phyloP scores from a whole-genome alignment of 2,329 filamentous ascomycete species.

The Phaeophleospora eucalypticola region DNA sequence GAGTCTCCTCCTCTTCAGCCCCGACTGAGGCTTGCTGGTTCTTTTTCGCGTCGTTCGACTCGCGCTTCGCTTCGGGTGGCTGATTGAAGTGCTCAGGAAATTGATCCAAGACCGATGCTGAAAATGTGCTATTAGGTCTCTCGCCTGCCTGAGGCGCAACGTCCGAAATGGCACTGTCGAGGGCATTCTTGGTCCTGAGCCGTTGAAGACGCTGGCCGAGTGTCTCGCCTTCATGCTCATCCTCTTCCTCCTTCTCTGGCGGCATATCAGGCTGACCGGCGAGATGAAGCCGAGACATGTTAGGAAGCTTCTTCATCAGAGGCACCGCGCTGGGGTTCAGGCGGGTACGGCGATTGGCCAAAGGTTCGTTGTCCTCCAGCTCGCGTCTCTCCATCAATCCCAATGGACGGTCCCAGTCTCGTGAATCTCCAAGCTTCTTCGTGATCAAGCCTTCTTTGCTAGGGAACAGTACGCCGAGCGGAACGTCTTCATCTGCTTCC shows the following conservation, averaged over 20 bases:
- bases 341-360: conserved; percentile 71
- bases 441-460: conserved; percentile 53
- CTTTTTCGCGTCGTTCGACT: conserved; percentile 10
- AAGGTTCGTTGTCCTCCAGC: conserved; percentile 86
- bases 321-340: conserved; percentile 39
- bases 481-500: conserved; percentile 54
- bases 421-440: conserved; percentile 37
- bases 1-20: conserved; percentile 59
- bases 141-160: conserved; percentile 28
- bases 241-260: conserved; percentile 34
- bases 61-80: conserved; percentile 33
- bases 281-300: conserved; percentile 26
- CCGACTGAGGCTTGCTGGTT: conserved; percentile 6
- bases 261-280: conserved; percentile 26
- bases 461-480: conserved; percentile 74
- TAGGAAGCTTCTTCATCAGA: conserved; percentile 14
- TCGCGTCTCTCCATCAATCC: conserved; percentile 77
- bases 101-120: conserved; percentile 63
- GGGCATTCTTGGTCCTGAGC: conserved; percentile 56
- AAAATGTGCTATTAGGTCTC: conserved; percentile 58
- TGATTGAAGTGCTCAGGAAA: conserved; percentile 53
- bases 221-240: conserved; percentile 61
- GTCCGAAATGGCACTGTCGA: conserved; percentile 41
- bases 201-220: conserved; percentile 62
- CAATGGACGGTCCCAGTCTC: conserved; percentile 58